Percentiles rank a stretch among this genome's conserved stretches.
Conservation (phyloP, 2,329 filamentous ascomycete species). For the Pseudocercospora fijiensis region DNA sequence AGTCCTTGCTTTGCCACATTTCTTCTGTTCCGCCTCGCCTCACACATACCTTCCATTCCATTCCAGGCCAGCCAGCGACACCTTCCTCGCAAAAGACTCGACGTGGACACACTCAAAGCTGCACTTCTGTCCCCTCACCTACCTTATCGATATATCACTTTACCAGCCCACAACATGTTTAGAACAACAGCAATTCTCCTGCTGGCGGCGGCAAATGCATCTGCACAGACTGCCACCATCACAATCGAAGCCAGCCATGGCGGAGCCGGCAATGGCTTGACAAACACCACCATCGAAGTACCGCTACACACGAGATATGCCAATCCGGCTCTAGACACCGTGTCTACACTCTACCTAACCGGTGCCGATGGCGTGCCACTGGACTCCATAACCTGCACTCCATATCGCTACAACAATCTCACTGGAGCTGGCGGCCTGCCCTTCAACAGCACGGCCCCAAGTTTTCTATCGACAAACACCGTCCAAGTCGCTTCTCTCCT, state of each 20-base stretch:
- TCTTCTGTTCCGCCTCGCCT: background rate
- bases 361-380: conserved; percentile 22
- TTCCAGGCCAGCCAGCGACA: background rate
- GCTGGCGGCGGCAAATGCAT: conserved; percentile 16
- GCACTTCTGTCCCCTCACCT: background rate
- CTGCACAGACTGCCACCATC: conserved; percentile 26
- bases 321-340: conserved; percentile 26
- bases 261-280: conserved; percentile 29
- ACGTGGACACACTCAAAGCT: background rate
- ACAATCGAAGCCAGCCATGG: conserved; percentile 28
- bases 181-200: conserved; percentile 9
- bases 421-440: conserved; percentile 27
- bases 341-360: conserved; percentile 31
- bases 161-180: conserved; percentile 15
- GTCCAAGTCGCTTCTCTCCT: conserved; percentile 30
- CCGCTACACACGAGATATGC: conserved; percentile 29
- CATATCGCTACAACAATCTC: conserved; percentile 23
- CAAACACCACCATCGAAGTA: conserved; percentile 31
- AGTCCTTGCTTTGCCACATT: background rate
- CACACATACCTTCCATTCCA: background rate
- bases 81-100: background rate
- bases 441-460: conserved; percentile 27
- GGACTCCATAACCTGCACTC: conserved; percentile 30
- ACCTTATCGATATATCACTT: background rate
- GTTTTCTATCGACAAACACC: conserved; percentile 30